Base-by-base conservation (phyloP, 2,329 filamentous ascomycete genomes). In the Erysiphe pulchra region DNA sequence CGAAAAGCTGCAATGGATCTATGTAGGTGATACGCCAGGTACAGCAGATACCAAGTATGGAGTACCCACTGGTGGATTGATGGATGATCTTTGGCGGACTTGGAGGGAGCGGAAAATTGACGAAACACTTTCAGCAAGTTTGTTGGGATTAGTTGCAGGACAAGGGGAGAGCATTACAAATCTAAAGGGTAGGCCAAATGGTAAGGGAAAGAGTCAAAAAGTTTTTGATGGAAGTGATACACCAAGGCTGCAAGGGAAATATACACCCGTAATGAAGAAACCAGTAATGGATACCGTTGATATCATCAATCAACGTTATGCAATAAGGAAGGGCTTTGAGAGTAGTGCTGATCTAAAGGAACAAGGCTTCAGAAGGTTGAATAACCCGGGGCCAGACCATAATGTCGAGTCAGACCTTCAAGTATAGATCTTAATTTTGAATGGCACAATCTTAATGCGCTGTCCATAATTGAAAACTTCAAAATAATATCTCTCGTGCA, bases 91-190 rank as follows among this genome's bases (percentile, higher is more conserved):
- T 42, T 98, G 90, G 90, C 67, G 70, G 49, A 64, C 75, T 18
- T 98, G 90, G 87, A 73, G 82, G 48, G 73, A 76, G 56, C 68
- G 72, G 46, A 93, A 93, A 66, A 81, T 95, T 52, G 85, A 95
- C 55, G 90, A 95, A 66, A 65, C 92, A 45, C 66, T 98, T 47
- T 75, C 83, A 0, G 76, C 72, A 48, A 72, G 75, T 52, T 63
- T 98, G 44, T 65, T 95, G 48, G 73, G 81, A 54, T 61, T 77
- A 40, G 62, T 73, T 8, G 62, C 67, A 24, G 54, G 50, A 1
- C 65, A 68, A 51, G 62, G 62, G 17, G 48, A 45, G 8, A 44
- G 47, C 4, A 39, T 51, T 9, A 28, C 24, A 4, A 54, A 46
- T 16, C 58, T 46, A 33, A 42, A 37, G 18, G 33, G 12, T 37